Evolutionary conservation across 1,284 basidiomycete species (phyloP).

Genomic region (Cutaneotrichosporon dermatis): DNA sequence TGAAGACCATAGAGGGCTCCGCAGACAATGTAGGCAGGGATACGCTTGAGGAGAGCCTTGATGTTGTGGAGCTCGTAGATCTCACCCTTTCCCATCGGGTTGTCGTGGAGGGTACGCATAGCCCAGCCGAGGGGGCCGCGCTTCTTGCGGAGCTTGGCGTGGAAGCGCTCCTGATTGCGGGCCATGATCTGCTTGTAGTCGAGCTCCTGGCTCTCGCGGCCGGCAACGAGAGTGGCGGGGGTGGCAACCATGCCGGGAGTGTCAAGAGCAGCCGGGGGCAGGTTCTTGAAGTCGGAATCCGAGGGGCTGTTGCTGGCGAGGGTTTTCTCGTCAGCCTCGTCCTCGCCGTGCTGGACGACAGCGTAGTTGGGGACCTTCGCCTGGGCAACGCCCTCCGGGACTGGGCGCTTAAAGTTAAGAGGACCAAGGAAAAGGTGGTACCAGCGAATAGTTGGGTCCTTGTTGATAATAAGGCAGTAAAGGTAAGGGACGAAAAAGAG

Average conservation of each 20-base stretch:
- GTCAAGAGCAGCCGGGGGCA: conserved; percentile 28
- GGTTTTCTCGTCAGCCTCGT: conserved; percentile 15
- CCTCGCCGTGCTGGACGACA: conserved; percentile 40
- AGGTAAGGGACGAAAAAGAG: conserved; percentile 54
- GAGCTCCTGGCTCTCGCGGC: conserved; percentile 7
- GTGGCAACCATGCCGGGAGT: conserved; percentile 4
- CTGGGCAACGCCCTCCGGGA: conserved; percentile 24
- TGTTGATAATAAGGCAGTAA: conserved; percentile 49
- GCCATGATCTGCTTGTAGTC: conserved; percentile 28
- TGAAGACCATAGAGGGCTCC: conserved; percentile 34
- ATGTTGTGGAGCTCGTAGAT: conserved; percentile 39
- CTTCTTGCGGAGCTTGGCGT: conserved; percentile 32
- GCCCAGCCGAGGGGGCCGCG: conserved; percentile 38
- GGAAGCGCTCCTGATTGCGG: conserved; percentile 24
- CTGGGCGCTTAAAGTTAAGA: conserved; percentile 44
- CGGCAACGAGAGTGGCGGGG: not conserved
- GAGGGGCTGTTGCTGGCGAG: not conserved
- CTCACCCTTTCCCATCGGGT: conserved; percentile 31
- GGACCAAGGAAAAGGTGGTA: conserved; percentile 51
- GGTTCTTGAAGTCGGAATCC: conserved; percentile 6
- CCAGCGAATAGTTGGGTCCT: conserved; percentile 48
- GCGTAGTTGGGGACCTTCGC: conserved; percentile 17
- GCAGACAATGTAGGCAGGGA: conserved; percentile 30
- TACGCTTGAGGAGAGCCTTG: conserved; percentile 23
- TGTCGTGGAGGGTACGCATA: conserved; percentile 37